Evolutionary conservation across 331 rosid species (phyloP).

Genomic region (Stylosanthes scabra): DNA sequence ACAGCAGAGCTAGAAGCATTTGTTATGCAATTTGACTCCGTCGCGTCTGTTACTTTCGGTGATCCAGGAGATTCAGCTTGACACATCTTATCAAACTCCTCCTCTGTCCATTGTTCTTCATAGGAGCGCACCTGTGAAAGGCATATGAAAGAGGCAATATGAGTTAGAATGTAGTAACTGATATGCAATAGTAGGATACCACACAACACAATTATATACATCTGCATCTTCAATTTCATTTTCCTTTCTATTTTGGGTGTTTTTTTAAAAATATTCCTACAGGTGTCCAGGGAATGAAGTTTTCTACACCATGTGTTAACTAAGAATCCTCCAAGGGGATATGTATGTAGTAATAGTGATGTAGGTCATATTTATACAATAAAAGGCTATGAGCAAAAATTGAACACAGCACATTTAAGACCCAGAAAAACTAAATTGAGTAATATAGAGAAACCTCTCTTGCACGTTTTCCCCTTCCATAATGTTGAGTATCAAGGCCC

Average conservation of each 20-base stretch:
- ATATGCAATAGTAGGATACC: background rate
- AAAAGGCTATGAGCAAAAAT: background rate
- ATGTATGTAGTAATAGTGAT: background rate
- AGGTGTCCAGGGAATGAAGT: background rate
- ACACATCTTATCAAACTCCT: conserved; percentile 98
- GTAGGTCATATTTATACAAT: background rate
- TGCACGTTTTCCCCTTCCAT: conserved; percentile 97
- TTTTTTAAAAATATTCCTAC: background rate
- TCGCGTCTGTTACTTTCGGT: conserved; percentile 55
- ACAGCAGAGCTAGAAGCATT: conserved; percentile 52
- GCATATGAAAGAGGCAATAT: background rate
- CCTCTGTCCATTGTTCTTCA: conserved; percentile 99
- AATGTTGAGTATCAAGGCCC: conserved; percentile 82
- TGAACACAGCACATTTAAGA: conserved; percentile 19
- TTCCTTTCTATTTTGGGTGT: background rate
- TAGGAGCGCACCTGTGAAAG: conserved; percentile 86
- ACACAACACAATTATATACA: background rate
- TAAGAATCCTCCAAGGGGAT: background rate
- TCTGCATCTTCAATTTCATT: conserved; percentile 17
- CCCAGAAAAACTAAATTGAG: background rate
- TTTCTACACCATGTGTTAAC: conserved; percentile 1
- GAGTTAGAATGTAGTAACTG: conserved; percentile 2
- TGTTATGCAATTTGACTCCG: conserved; percentile 46
- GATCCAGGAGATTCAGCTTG: conserved; percentile 79
- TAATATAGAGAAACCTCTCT: conserved; percentile 82